These are phyloP conservation scores for Fusarium kyushuense DNA, from an alignment of 2,329 filamentous ascomycete species.

Conservation along the genomic window DNA sequence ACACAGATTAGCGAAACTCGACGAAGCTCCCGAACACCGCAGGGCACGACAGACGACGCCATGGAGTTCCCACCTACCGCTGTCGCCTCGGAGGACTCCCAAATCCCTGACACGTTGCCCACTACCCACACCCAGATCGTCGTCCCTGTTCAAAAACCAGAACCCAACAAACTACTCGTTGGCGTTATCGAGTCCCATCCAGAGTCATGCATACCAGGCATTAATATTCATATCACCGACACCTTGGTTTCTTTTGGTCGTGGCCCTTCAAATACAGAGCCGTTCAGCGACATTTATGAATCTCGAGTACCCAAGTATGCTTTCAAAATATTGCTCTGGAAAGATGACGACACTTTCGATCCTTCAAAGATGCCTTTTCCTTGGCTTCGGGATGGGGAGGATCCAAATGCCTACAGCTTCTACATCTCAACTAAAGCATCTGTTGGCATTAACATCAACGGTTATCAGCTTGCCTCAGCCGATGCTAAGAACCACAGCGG, in stretches of 20 bases:
- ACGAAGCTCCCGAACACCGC: slow-evolving; percentile 29
- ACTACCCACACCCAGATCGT: slow-evolving; percentile 53
- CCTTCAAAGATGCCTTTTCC: slow-evolving; percentile 67
- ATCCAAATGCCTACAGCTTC: slow-evolving; percentile 72
- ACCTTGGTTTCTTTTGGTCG: slow-evolving; percentile 84
- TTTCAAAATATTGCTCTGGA: slow-evolving; percentile 82
- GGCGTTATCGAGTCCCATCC: slow-evolving; percentile 75
- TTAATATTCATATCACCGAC: slow-evolving; percentile 74
- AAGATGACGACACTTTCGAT: slow-evolving; percentile 73
- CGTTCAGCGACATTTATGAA: slow-evolving; percentile 73
- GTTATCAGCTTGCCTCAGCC: slow-evolving; percentile 69
- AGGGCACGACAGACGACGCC: slow-evolving; percentile 44
- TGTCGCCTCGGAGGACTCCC: slow-evolving; percentile 43
- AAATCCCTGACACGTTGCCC: slow-evolving; percentile 54
- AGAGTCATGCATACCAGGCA: slow-evolving; percentile 72
- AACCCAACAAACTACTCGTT: slow-evolving; percentile 59
- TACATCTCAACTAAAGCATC: slow-evolving; percentile 85
- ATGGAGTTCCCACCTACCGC: slow-evolving; percentile 52
- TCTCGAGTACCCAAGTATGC: slow-evolving; percentile 83
- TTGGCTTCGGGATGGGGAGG: slow-evolving; percentile 51
- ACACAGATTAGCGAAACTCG: slow-evolving; percentile 22
- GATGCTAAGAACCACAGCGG: slow-evolving; percentile 65
- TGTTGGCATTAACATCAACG: slow-evolving; percentile 81
- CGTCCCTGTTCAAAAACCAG: slow-evolving; percentile 52
- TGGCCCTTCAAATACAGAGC: slow-evolving; percentile 73